phyloP scores from a whole-genome alignment of 352 stramenopile genomes.

The Saprolegnia diclina region DNA sequence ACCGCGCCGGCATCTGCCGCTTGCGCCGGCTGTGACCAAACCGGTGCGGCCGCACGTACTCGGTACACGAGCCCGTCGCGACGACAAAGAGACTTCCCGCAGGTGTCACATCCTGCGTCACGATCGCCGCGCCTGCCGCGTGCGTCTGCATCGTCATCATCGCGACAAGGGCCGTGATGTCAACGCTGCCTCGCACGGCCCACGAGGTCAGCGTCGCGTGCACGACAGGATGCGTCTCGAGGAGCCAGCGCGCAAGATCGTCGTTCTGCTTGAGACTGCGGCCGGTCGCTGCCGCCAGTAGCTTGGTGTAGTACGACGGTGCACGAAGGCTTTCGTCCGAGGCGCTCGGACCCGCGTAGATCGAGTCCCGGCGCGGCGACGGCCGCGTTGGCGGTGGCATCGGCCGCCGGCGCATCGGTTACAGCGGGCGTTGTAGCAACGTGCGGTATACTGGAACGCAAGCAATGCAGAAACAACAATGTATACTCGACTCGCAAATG shows the following conservation, averaged over 20 bases:
- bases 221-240: neutral
- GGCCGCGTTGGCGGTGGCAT: neutral
- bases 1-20: neutral
- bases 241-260: slow-evolving; percentile 2
- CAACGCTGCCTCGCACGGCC: neutral
- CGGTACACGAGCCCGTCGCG: slow-evolving; percentile 30
- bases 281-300: neutral
- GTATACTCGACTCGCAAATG: too few species aligned
- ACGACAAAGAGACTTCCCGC: slow-evolving; percentile 34
- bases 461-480: too few species aligned
- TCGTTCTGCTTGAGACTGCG: neutral
- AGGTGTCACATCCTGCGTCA: slow-evolving; percentile 32
- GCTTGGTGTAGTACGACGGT: neutral
- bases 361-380: neutral
- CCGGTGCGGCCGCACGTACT: slow-evolving; percentile 24
- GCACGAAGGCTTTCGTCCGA: too few species aligned
- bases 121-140: slow-evolving; percentile 27
- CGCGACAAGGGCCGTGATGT: neutral
- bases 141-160: slow-evolving; percentile 26
- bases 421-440: neutral
- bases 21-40: neutral
- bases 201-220: neutral
- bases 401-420: neutral
- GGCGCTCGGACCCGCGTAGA: neutral
- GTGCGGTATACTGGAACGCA: too few species aligned